These are phyloP conservation scores for Saccharomycodes ludwigii DNA, from an alignment of 805 yeast genomes.

Conservation along the genomic window DNA sequence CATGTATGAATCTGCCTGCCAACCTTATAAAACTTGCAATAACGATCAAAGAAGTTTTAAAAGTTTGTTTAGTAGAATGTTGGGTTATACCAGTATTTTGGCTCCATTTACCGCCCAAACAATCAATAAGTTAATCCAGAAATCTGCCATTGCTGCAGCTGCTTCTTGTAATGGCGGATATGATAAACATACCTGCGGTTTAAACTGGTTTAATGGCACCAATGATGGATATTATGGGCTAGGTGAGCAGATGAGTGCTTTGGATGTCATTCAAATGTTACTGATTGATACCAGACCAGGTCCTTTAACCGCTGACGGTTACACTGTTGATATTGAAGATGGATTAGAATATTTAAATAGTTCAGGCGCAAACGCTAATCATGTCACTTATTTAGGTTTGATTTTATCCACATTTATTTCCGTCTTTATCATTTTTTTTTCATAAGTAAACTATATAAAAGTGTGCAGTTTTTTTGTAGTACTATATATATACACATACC, in stretches of 20 bases:
- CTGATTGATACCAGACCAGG: slow-evolving; percentile 32
- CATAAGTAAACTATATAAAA: no score
- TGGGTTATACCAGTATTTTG: slow-evolving; percentile 44
- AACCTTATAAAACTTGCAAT: slow-evolving; percentile 39
- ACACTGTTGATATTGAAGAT: no score
- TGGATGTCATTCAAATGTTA: slow-evolving; percentile 47
- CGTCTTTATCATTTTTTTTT: no score
- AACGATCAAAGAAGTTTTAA: slow-evolving; percentile 69
- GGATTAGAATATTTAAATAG: no score
- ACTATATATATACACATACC: no score
- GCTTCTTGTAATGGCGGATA: slow-evolving; percentile 59
- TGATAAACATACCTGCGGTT: slow-evolving; percentile 69
- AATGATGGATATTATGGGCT: slow-evolving; percentile 61
- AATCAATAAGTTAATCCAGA: slow-evolving; percentile 29
- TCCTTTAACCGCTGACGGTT: slow-evolving; percentile 37
- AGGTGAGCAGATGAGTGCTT: slow-evolving; percentile 70
- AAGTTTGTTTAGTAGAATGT: slow-evolving; percentile 52
- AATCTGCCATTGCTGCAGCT: slow-evolving; percentile 59
- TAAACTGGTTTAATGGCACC: slow-evolving; percentile 43
- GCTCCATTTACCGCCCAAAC: slow-evolving; percentile 35
- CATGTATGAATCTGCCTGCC: slow-evolving; percentile 55
- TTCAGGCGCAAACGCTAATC: no score
- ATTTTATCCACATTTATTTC: no score
- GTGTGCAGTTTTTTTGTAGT: no score
- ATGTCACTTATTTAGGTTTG: no score